phyloP scores from a whole-genome alignment of 1,284 basidiomycete genomes.

The Ganoderma boninense region DNA sequence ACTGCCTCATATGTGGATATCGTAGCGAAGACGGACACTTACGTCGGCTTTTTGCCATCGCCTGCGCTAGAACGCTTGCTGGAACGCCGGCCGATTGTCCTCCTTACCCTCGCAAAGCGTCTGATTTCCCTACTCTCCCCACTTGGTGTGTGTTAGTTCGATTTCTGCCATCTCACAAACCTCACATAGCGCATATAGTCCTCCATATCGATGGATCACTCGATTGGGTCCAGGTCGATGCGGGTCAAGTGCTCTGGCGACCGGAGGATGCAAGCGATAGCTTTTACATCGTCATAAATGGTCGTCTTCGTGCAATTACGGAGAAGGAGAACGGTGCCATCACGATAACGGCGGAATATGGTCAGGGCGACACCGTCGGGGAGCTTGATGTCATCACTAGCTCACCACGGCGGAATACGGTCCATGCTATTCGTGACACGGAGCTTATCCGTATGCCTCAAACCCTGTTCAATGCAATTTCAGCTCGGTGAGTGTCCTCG shows the following conservation, averaged over 20 bases:
- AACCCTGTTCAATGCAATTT: conserved; percentile 97
- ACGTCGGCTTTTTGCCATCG: conserved; percentile 94
- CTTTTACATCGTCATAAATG: conserved; percentile 99
- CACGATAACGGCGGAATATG: conserved; percentile 91
- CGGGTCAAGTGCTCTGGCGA: conserved; percentile 93
- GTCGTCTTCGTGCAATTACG: conserved; percentile 87
- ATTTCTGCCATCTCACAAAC: neutral
- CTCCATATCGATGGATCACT: conserved; percentile 97
- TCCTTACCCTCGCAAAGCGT: conserved; percentile 96
- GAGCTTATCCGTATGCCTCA: conserved; percentile 98
- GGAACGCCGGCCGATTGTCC: conserved; percentile 94
- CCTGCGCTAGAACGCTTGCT: conserved; percentile 90
- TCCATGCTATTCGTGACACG: conserved; percentile 98
- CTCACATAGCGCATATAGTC: conserved; percentile 56
- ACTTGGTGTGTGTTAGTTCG: conserved; percentile 60
- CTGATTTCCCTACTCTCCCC: conserved; percentile 95
- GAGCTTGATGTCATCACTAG: conserved; percentile 99
- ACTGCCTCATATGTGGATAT: conserved; percentile 97
- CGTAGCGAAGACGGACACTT: conserved; percentile 95
- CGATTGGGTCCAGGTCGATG: conserved; percentile 98
- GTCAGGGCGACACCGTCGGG: conserved; percentile 88
- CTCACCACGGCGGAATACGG: conserved; percentile 86
- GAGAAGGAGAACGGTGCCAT: conserved; percentile 78
- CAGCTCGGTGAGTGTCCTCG: conserved; percentile 65
- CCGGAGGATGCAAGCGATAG: conserved; percentile 92